These are phyloP conservation scores for Dactylellina leptospora DNA, from an alignment of 2,329 filamentous ascomycete species.

Conservation along the genomic window DNA sequence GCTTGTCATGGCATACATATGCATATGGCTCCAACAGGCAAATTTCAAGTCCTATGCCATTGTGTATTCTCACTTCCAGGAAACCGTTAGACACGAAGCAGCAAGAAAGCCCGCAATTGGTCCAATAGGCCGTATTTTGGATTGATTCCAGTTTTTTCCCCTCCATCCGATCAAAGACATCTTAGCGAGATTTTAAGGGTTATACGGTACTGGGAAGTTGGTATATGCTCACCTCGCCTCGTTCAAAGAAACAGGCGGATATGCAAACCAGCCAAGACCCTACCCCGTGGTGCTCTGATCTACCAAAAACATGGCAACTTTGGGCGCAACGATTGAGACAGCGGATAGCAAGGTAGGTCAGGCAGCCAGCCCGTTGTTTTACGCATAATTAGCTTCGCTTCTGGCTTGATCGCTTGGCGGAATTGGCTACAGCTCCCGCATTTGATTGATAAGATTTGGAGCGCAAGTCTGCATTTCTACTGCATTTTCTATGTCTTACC, in stretches of 20 bases:
- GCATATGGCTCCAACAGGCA: too few species aligned
- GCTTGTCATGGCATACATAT: constrained; percentile 34
- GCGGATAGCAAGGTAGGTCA: constrained; percentile 38
- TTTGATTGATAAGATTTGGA: too few species aligned
- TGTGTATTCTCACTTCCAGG: too few species aligned
- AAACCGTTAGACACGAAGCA: constrained; percentile 18
- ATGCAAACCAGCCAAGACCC: too few species aligned
- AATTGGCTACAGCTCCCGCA: background rate
- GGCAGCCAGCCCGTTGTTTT: constrained; percentile 31
- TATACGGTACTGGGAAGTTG: constrained; percentile 39
- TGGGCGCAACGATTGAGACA: constrained; percentile 32
- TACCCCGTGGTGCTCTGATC: constrained; percentile 30
- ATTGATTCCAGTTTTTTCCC: too few species aligned
- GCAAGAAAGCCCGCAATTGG: constrained; percentile 15
- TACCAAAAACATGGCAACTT: constrained; percentile 36
- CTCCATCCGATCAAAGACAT: constrained; percentile 43
- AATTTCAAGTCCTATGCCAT: too few species aligned
- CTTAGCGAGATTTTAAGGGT: constrained; percentile 15
- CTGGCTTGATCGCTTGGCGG: background rate
- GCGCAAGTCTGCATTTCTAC: too few species aligned
- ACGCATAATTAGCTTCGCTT: constrained; percentile 23
- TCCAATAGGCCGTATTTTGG: background rate
- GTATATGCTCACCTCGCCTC: background rate
- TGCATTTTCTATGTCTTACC: too few species aligned
- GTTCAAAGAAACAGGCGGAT: background rate